These are phyloP conservation scores for Phialocephala subalpina DNA, from an alignment of 2,329 filamentous ascomycete genomes.

Conservation along the genomic window DNA sequence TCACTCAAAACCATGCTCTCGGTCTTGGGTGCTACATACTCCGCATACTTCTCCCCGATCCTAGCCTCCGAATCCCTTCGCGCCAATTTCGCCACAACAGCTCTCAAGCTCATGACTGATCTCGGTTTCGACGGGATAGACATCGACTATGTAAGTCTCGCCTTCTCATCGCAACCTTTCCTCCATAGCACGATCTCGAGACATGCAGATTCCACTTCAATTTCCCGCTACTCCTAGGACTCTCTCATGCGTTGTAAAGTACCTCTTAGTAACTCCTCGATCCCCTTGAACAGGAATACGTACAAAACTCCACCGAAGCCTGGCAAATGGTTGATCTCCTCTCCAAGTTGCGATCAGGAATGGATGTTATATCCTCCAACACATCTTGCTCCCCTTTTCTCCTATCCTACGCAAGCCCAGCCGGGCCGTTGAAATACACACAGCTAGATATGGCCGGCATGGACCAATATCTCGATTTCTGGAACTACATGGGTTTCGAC, in stretches of 20 bases:
- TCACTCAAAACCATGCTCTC: conserved; percentile 79
- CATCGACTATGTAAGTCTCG: too few relatives aligned
- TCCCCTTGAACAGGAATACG: too few relatives aligned
- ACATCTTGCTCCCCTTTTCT: conserved; percentile 57
- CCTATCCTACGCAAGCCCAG: conserved; percentile 59
- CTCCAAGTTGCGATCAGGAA: conserved; percentile 44
- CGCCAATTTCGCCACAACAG: conserved; percentile 20
- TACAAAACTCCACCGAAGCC: conserved; percentile 22
- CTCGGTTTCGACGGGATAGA: conserved; percentile 33
- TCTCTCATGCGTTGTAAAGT: too few relatives aligned
- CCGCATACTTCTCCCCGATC: conserved; percentile 73
- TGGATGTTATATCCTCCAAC: conserved; percentile 55
- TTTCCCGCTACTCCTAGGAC: too few relatives aligned
- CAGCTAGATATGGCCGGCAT: conserved; percentile 55
- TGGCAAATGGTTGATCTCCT: conserved; percentile 47
- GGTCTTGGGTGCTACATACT: conserved; percentile 87
- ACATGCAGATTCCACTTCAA: too few relatives aligned
- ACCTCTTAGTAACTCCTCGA: too few relatives aligned
- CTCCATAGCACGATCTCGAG: too few relatives aligned
- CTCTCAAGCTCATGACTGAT: conserved; percentile 25
- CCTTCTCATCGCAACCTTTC: too few relatives aligned
- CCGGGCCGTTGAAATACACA: conserved; percentile 55
- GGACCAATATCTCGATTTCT: conserved; percentile 57
- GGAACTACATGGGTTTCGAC: conserved; percentile 71
- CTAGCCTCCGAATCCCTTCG: conserved; percentile 63